These are phyloP conservation scores for Neonectria hederae DNA, from an alignment of 2,329 filamentous ascomycete genomes.

Conservation along the genomic window DNA sequence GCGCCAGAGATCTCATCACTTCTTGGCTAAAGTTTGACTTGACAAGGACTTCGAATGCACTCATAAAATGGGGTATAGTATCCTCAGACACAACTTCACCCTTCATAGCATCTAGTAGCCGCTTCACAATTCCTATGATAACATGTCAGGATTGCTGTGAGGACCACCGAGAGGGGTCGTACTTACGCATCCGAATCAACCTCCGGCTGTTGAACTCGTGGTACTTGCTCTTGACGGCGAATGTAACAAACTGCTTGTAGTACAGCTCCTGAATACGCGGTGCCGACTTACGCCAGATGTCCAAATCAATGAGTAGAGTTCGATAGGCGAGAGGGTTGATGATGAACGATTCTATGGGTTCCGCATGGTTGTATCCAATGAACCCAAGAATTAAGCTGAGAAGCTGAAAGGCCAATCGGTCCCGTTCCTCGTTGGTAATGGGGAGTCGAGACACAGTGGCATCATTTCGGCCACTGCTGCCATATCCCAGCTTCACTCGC, in stretches of 20 bases:
- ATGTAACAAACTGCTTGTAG: slow-evolving; percentile 90
- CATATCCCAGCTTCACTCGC: slow-evolving; percentile 79
- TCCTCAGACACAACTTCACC: slow-evolving; percentile 79
- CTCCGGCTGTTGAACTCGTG: slow-evolving; percentile 91
- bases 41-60: slow-evolving; percentile 81
- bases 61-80: slow-evolving; percentile 78
- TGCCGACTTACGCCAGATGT: slow-evolving; percentile 88
- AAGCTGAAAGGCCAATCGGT: slow-evolving; percentile 68
- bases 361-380: slow-evolving; percentile 84
- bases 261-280: slow-evolving; percentile 84
- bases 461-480: slow-evolving; percentile 45
- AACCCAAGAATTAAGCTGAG: slow-evolving; percentile 84
- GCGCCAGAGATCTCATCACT: slow-evolving; percentile 83
- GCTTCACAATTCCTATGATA: slow-evolving; percentile 81
- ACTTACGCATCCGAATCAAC: slow-evolving; percentile 87
- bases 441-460: slow-evolving; percentile 50
- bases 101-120: slow-evolving; percentile 89
- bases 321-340: slow-evolving; percentile 96
- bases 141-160: slow-evolving; percentile 25
- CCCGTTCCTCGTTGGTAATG: slow-evolving; percentile 63
- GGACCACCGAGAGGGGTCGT: slow-evolving; percentile 5
- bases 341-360: slow-evolving; percentile 88
- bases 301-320: slow-evolving; percentile 89
- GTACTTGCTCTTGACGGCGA: slow-evolving; percentile 89
- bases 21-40: slow-evolving; percentile 84